Evolutionary conservation across 1,284 basidiomycete genomes (phyloP).

Genomic region (Cystobasidium sp.): DNA sequence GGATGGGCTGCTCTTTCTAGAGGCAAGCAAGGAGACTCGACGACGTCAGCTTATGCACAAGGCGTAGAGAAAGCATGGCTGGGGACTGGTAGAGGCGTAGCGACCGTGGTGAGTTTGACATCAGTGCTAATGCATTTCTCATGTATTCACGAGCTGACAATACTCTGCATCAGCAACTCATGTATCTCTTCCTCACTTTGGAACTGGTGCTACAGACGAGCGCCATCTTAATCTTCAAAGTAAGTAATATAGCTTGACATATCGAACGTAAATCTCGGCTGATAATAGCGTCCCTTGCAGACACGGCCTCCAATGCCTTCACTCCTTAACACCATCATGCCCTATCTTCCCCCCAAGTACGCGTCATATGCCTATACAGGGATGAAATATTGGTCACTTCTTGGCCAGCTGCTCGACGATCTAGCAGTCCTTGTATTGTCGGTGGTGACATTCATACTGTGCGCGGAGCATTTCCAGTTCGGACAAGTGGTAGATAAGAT

Average conservation of each 20-base stretch:
- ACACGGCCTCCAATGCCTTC: slow-evolving; percentile 37
- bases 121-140: not conserved
- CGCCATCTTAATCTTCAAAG: slow-evolving; percentile 43
- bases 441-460: slow-evolving; percentile 37
- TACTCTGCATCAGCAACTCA: slow-evolving; percentile 47
- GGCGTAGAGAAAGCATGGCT: slow-evolving; percentile 30
- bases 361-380: slow-evolving; percentile 38
- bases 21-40: slow-evolving; percentile 28
- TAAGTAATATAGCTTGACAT: not conserved
- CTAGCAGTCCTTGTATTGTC: slow-evolving; percentile 41
- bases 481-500: slow-evolving; percentile 24
- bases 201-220: slow-evolving; percentile 53
- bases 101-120: slow-evolving; percentile 25
- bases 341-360: slow-evolving; percentile 42
- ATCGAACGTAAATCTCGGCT: not conserved
- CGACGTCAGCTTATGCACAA: slow-evolving; percentile 35
- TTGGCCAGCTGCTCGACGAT: slow-evolving; percentile 44
- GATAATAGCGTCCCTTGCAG: not conserved
- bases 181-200: slow-evolving; percentile 52
- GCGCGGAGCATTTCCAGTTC: slow-evolving; percentile 31
- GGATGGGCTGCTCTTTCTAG: slow-evolving; percentile 48
- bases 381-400: slow-evolving; percentile 44
- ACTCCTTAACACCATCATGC: slow-evolving; percentile 41
- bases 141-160: not conserved
- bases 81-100: slow-evolving; percentile 34